Evolutionary conservation across 2,329 filamentous ascomycete genomes (phyloP).

Genomic region (Fusarium sarcochroum): DNA sequence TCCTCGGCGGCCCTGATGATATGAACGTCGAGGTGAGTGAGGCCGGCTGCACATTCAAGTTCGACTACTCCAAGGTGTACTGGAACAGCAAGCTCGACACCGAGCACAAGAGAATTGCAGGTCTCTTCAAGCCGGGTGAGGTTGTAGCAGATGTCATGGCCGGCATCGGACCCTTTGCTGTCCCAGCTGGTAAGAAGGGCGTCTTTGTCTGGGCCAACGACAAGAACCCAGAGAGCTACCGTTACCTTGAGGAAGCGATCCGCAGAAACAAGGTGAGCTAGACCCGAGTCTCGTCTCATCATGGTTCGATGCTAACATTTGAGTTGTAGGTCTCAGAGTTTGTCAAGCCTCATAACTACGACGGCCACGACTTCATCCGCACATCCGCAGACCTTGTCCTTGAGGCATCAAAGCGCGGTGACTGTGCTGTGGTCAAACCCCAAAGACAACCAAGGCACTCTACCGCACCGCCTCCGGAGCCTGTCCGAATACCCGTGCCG

Average conservation of each 20-base stretch:
- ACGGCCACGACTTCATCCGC: conserved; percentile 86
- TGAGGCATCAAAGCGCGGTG: conserved; percentile 63
- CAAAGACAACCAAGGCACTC: conserved; percentile 56
- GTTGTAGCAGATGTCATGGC: conserved; percentile 98
- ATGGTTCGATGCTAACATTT: conserved; percentile 21
- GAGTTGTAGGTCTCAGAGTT: conserved; percentile 70
- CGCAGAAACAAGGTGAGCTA: conserved; percentile 80
- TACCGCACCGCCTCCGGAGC: conserved; percentile 54
- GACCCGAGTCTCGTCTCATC: not conserved
- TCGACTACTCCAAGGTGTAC: conserved; percentile 97
- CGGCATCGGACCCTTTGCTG: conserved; percentile 93
- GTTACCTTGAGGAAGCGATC: conserved; percentile 78
- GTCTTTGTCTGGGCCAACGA: conserved; percentile 98
- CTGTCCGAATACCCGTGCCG: conserved; percentile 70
- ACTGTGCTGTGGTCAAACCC: conserved; percentile 67
- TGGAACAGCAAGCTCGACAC: conserved; percentile 95
- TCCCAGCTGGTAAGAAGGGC: conserved; percentile 89
- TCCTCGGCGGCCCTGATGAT: conserved; percentile 85
- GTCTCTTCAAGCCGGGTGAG: conserved; percentile 84
- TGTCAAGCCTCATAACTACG: conserved; percentile 84
- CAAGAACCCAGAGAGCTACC: conserved; percentile 91
- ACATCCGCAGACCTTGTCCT: conserved; percentile 74
- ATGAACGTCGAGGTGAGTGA: conserved; percentile 87
- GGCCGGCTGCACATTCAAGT: conserved; percentile 87
- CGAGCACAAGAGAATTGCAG: conserved; percentile 86